Percentiles rank a stretch among this genome's conserved stretches.
These are phyloP conservation scores for Pestalotiopsis sp. DNA, from an alignment of 2,329 filamentous ascomycete species.

Conservation along the genomic window DNA sequence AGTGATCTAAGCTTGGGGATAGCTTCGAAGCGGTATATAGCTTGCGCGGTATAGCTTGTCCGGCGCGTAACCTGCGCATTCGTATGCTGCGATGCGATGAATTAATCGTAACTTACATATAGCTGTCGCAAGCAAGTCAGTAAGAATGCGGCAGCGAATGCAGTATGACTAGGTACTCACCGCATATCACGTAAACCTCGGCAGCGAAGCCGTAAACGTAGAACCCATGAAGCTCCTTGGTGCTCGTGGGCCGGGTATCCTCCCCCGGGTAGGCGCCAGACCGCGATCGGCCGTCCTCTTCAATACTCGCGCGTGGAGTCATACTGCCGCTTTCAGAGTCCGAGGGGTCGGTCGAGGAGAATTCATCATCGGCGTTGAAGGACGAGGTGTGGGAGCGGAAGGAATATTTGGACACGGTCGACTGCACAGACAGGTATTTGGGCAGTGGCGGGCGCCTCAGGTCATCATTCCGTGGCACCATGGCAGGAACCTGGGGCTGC, in stretches of 20 bases:
- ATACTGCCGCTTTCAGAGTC: conserved; percentile 40
- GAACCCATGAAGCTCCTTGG: conserved; percentile 88
- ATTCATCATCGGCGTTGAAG: conserved; percentile 73
- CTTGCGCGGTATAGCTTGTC: not conserved
- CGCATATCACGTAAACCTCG: conserved; percentile 95
- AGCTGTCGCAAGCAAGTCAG: conserved; percentile 11
- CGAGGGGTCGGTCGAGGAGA: conserved; percentile 45
- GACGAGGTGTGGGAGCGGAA: conserved; percentile 63
- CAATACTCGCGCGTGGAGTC: conserved; percentile 39
- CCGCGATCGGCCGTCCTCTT: conserved; percentile 35
- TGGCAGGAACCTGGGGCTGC: conserved; percentile 20
- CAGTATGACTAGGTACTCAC: conserved; percentile 58
- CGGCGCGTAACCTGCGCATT: not conserved
- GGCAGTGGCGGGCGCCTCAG: conserved; percentile 42
- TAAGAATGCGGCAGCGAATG: not conserved
- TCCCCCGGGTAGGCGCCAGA: conserved; percentile 72
- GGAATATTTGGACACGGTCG: conserved; percentile 57
- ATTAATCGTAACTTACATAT: conserved; percentile 17
- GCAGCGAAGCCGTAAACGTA: conserved; percentile 96
- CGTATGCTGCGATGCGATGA: not conserved
- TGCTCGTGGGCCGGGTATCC: conserved; percentile 85
- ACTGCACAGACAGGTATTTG: conserved; percentile 53
- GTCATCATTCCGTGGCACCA: conserved; percentile 40
- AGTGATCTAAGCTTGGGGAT: not conserved
- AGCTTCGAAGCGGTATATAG: not conserved